Evolutionary conservation across 2,329 filamentous ascomycete genomes (phyloP).

Genomic region (Colletotrichum agaves): DNA sequence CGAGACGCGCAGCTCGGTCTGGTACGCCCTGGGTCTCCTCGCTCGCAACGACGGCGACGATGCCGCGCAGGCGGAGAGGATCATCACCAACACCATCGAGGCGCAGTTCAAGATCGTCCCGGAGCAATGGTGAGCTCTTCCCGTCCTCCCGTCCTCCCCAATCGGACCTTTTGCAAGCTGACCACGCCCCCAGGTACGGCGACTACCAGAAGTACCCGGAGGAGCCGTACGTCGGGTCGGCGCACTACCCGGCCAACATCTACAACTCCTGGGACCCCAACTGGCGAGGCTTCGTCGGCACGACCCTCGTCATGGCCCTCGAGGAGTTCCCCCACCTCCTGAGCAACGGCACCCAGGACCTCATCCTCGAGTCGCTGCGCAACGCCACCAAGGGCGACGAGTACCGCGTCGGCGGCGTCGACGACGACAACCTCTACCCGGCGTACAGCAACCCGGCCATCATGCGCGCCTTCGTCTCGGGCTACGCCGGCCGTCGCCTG

Average conservation of each 20-base stretch:
- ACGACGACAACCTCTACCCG: constrained; percentile 70
- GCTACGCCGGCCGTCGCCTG: constrained; percentile 66
- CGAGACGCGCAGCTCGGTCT: constrained; percentile 66
- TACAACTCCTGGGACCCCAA: constrained; percentile 72
- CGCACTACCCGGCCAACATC: constrained; percentile 60
- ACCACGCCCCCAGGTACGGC: constrained; percentile 49
- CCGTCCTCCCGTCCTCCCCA: background rate
- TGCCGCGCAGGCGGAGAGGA: constrained; percentile 60
- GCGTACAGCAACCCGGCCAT: constrained; percentile 69
- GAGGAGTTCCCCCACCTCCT: constrained; percentile 67
- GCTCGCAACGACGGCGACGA: constrained; percentile 64
- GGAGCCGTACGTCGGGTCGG: constrained; percentile 65
- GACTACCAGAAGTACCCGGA: constrained; percentile 66
- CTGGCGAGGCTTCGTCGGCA: constrained; percentile 72
- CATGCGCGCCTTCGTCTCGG: constrained; percentile 71
- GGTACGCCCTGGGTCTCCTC: constrained; percentile 69
- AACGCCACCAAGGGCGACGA: constrained; percentile 68
- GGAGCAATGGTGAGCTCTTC: constrained; percentile 62
- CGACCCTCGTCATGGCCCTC: constrained; percentile 65
- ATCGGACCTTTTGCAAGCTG: constrained; percentile 34
- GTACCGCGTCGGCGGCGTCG: constrained; percentile 69
- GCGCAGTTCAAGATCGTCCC: constrained; percentile 63
- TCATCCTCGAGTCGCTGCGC: constrained; percentile 64
- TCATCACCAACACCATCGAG: constrained; percentile 63
- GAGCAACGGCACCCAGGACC: constrained; percentile 46